Evolutionary conservation across 2,329 filamentous ascomycete genomes (phyloP), one percentile per base, ranked within the genome.

Genomic region (Aspergillus melleus): DNA sequence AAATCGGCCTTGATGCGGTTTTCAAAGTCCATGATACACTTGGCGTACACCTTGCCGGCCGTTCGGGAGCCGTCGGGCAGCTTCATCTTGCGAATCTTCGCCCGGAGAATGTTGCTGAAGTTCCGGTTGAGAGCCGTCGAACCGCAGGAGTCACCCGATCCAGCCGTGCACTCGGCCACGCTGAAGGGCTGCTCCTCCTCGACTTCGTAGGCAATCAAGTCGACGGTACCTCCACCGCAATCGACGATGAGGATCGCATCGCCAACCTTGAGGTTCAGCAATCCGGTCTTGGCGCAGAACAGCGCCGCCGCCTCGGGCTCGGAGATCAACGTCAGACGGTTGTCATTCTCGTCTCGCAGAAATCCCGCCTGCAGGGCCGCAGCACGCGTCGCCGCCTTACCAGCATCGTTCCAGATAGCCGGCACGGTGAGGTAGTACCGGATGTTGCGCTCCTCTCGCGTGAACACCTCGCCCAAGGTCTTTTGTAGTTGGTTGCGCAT

Each of bases 11-110:
- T 99, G 85, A 99, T 97, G 76, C 95, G 85, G 85, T 98, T 98
- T 82, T 99, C 95, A 72, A 99, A 99, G 79, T 99, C 95, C 94
- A 98, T 98, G 79, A 99, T 98, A 77, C 94, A 98, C 81, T 98
- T 98, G 67, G 94, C 94, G 77, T 98, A 98, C 57, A 99, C 95
- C 77, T 94, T 92, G 49, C 94, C 94, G n/a, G 95, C 94, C 2
- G 92, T 98, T 80, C 94, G 96, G 68, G 94, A 97, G 51, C 93
- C 94, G 73, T 98, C 94, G 1, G 95, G 93, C 50, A 99, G 84
- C 80, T 98, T 98, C 95, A 98, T 98, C 83, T 98, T 98, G 68
- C 94, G 86, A 70, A 99, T 98, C 84, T 98, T 98, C 62, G 94
- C 96, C 56, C 95, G 90, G 54, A 98, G 83, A 67, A 99, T 97